Percentiles rank a stretch among this genome's conserved stretches.
phyloP scores from a whole-genome alignment of 2,329 filamentous ascomycete genomes.

The Tolypocladium ophioglossoides region DNA sequence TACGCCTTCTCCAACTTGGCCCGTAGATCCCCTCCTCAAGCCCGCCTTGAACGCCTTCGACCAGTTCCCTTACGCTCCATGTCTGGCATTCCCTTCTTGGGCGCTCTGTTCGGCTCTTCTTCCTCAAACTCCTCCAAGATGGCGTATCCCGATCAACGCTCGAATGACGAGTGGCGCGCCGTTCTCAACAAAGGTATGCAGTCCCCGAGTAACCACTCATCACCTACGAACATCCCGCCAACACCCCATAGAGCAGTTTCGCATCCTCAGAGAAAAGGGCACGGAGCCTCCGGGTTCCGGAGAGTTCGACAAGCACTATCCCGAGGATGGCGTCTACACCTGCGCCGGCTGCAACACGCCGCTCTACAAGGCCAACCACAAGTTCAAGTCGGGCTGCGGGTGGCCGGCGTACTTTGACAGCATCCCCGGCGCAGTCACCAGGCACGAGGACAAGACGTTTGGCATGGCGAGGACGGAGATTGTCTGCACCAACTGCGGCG shows the following conservation, averaged over 20 bases:
- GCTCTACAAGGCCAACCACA: constrained; percentile 86
- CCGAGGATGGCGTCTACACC: constrained; percentile 65
- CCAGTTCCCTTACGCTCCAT: constrained; percentile 42
- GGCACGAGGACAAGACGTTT: constrained; percentile 64
- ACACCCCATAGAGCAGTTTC: constrained; percentile 72
- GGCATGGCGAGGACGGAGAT: constrained; percentile 90
- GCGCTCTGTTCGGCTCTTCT: constrained; percentile 62
- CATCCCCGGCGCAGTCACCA: constrained; percentile 77
- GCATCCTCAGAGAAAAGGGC: constrained; percentile 81
- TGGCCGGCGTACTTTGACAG: constrained; percentile 98
- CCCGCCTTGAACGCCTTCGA: constrained; percentile 12
- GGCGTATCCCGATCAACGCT: constrained; percentile 72
- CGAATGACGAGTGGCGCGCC: constrained; percentile 78
- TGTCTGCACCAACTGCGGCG: constrained; percentile 87
- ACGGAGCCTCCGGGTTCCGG: constrained; percentile 76
- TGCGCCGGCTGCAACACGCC: constrained; percentile 82
- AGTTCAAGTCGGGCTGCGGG: constrained; percentile 92
- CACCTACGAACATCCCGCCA: constrained; percentile 3
- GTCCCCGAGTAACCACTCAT: neutral
- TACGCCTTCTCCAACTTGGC: constrained; percentile 36
- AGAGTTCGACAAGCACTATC: constrained; percentile 79
- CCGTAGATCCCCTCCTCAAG: constrained; percentile 5
- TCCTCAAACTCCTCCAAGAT: constrained; percentile 46
- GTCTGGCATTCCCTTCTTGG: constrained; percentile 68
- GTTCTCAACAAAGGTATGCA: constrained; percentile 52